Evolutionary conservation across 495 filamentous ascomycete species (phyloP).

Genomic region (Talaromyces stipitatus): DNA sequence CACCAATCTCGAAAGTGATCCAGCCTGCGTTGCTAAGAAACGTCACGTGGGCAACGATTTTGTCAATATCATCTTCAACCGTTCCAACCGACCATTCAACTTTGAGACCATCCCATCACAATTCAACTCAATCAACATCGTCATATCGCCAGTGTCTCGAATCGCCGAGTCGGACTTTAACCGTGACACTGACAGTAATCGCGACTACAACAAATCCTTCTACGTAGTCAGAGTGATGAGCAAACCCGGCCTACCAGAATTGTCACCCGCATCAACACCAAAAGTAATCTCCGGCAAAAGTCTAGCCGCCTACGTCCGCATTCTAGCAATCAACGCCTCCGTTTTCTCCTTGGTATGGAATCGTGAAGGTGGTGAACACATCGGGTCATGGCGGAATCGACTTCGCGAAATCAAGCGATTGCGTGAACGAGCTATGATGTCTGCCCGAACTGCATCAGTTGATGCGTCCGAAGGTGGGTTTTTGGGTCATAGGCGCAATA

Average conservation of each 20-base stretch:
- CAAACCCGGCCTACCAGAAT: conserved; percentile 77
- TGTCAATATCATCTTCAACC: conserved; percentile 97
- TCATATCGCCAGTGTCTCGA: conserved; percentile 79
- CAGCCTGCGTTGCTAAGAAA: conserved; percentile 77
- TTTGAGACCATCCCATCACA: conserved; percentile 89
- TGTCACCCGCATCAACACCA: conserved; percentile 77
- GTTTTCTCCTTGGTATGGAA: conserved; percentile 90
- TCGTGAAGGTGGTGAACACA: conserved; percentile 71
- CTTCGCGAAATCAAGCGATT: conserved; percentile 77
- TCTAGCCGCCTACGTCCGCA: conserved; percentile 78
- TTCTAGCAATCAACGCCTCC: conserved; percentile 86
- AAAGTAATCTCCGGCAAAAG: conserved; percentile 78
- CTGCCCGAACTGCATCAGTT: conserved; percentile 22
- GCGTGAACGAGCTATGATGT: conserved; percentile 47
- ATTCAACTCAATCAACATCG: conserved; percentile 94
- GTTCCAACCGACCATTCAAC: conserved; percentile 76
- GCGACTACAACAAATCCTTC: conserved; percentile 45
- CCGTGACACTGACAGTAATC: conserved; percentile 7
- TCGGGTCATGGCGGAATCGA: conserved; percentile 83
- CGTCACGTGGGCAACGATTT: conserved; percentile 95
- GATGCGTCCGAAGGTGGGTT: conserved; percentile 32
- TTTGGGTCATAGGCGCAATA: conserved; percentile 36
- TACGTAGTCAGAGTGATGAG: conserved; percentile 81
- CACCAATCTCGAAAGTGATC: conserved; percentile 67
- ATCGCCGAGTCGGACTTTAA: conserved; percentile 18